These are phyloP conservation scores for Populus simonii DNA, from an alignment of 345 rosid genomes.

Conservation along the genomic window DNA sequence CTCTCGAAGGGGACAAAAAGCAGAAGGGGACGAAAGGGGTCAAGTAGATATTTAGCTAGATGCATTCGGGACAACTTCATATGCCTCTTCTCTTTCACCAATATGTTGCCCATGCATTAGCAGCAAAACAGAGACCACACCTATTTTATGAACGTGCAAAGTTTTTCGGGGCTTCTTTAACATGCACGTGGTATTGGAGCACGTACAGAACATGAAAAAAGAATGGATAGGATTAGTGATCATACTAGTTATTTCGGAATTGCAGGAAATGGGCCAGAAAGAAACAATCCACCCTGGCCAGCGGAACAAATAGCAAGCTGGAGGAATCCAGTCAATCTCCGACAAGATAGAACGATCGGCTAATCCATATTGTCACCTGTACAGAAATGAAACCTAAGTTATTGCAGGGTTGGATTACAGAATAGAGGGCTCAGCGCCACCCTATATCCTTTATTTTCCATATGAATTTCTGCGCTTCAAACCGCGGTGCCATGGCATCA, in stretches of 20 bases:
- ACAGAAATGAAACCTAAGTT: background rate
- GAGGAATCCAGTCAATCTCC: background rate
- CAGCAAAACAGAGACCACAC: background rate
- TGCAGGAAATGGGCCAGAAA: conserved; percentile 1
- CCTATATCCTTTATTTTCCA: background rate
- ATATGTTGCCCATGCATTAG: background rate
- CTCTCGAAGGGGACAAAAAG: background rate
- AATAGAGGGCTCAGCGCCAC: background rate
- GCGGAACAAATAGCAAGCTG: background rate
- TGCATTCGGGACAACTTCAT: background rate
- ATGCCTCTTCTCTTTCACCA: background rate
- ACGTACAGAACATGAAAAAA: background rate
- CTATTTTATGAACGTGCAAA: background rate
- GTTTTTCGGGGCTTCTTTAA: background rate
- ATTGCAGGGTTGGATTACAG: background rate
- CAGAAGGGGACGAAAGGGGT: background rate
- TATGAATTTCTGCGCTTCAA: background rate
- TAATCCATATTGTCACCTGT: background rate
- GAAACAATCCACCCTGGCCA: background rate
- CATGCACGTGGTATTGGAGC: background rate
- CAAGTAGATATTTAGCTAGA: background rate
- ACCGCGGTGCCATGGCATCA: too few species aligned
- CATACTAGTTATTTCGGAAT: background rate
- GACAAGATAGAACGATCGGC: background rate
- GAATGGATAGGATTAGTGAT: background rate